Conservation (phyloP, 345 rosid genomes). For the Euphorbia peplus region DNA sequence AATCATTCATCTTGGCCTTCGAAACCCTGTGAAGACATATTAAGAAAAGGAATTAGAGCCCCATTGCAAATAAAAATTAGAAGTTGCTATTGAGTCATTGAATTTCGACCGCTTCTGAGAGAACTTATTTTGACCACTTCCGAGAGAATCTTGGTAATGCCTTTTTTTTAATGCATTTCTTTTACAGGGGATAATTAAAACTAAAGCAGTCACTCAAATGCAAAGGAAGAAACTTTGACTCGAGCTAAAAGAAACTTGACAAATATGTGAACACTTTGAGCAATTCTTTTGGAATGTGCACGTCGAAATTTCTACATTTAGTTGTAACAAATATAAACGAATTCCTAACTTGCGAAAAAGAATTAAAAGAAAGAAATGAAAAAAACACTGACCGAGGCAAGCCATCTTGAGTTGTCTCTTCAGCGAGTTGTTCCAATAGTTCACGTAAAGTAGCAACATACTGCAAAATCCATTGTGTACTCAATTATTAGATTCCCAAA, state of each 20-base stretch:
- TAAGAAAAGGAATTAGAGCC: constrained; percentile 9
- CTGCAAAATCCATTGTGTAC: constrained; percentile 31
- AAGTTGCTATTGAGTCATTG: neutral
- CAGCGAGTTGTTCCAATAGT: constrained; percentile 63
- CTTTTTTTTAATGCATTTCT: neutral
- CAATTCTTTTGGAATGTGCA: neutral
- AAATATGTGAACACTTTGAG: neutral
- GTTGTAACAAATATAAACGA: neutral
- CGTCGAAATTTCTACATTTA: neutral
- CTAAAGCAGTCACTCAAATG: neutral
- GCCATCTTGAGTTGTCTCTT: constrained; percentile 73
- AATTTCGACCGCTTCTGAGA: neutral
- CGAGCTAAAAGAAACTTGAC: neutral
- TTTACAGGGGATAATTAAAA: neutral
- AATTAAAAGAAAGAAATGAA: neutral
- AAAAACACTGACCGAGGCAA: constrained; percentile 51
- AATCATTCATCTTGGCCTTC: constrained; percentile 68
- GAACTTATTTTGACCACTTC: too few species aligned
- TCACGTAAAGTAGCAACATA: constrained; percentile 83
- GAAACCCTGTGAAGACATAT: constrained; percentile 47
- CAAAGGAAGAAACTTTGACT: neutral
- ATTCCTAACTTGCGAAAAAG: neutral
- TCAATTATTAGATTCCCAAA: neutral
- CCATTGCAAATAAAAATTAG: neutral
- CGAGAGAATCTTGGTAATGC: neutral